phyloP scores from a whole-genome alignment of 169 alveolate genomes.

The Plasmodium malariae region DNA sequence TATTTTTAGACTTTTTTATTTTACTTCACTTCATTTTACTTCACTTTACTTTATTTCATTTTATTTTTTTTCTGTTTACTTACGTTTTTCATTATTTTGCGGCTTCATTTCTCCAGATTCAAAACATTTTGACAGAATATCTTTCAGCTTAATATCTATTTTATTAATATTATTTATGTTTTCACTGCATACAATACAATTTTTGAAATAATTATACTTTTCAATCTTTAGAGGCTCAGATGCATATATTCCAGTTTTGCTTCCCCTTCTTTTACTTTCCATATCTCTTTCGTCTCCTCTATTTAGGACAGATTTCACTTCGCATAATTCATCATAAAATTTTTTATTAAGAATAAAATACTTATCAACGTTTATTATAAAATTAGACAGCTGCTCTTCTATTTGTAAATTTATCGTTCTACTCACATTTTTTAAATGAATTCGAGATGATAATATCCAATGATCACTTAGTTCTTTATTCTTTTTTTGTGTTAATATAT shows the following conservation, averaged over 20 bases:
- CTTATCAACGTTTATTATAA: slow-evolving; percentile 56
- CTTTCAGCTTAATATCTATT: slow-evolving; percentile 23
- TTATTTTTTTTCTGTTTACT: no score
- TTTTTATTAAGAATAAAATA: slow-evolving; percentile 48
- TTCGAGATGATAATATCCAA: slow-evolving; percentile 59
- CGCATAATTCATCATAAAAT: slow-evolving; percentile 41
- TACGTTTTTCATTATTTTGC: no score
- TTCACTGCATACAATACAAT: slow-evolving; percentile 42
- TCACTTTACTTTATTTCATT: no score
- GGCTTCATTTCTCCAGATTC: slow-evolving; percentile 20
- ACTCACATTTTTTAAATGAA: slow-evolving; percentile 27
- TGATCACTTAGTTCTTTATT: slow-evolving; percentile 67
- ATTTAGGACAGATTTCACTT: neutral
- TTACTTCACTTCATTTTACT: no score
- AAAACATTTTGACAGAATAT: slow-evolving; percentile 29
- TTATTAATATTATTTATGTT: slow-evolving; percentile 45
- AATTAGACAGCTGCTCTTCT: slow-evolving; percentile 46
- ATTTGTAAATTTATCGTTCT: slow-evolving; percentile 29
- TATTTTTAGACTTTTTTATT: no score
- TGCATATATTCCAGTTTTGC: neutral
- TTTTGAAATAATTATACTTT: slow-evolving; percentile 42
- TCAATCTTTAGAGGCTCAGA: neutral
- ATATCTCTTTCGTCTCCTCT: neutral
- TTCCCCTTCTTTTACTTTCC: neutral
- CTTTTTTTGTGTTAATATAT: slow-evolving; percentile 67